Evolutionary conservation across 73 alveolate genomes (phyloP).

Genomic region (Paramecium sexaurelia): DNA sequence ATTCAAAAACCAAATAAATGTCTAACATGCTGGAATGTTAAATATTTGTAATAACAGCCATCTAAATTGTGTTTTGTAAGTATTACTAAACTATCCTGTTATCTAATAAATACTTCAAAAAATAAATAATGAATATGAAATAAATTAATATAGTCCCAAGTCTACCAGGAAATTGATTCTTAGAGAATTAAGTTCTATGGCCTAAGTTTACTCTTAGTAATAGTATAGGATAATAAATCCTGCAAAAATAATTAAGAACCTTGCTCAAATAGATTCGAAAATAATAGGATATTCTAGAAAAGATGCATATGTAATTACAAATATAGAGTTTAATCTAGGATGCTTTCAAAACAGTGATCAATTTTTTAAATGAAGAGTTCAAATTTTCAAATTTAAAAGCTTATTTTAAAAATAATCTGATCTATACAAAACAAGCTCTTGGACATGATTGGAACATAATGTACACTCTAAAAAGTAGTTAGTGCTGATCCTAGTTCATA

Average conservation of each 20-base stretch:
- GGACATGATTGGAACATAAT: conserved; percentile 52
- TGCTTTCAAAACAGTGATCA: not conserved
- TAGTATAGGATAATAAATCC: conserved; percentile 1
- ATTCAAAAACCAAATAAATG: not conserved
- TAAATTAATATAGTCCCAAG: not conserved
- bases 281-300: conserved; percentile 17
- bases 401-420: not conserved
- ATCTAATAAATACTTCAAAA: not conserved
- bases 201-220: not conserved
- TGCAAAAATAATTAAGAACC: not conserved
- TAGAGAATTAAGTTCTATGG: not conserved
- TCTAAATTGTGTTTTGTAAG: not conserved
- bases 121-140: not conserved
- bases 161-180: not conserved
- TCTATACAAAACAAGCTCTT: not conserved
- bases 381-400: not conserved
- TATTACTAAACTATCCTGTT: not conserved
- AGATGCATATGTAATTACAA: not conserved
- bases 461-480: not conserved
- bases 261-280: not conserved
- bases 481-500: conserved; percentile 1
- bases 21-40: conserved; percentile 5
- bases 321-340: not conserved
- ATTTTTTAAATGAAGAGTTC: conserved; percentile 24
- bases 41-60: not conserved